A percentile compares a stretch with the other conserved stretches of the same genome.
Evolutionary conservation across 495 filamentous ascomycete species (phyloP).

Genomic region (Pyrenula massariospora): DNA sequence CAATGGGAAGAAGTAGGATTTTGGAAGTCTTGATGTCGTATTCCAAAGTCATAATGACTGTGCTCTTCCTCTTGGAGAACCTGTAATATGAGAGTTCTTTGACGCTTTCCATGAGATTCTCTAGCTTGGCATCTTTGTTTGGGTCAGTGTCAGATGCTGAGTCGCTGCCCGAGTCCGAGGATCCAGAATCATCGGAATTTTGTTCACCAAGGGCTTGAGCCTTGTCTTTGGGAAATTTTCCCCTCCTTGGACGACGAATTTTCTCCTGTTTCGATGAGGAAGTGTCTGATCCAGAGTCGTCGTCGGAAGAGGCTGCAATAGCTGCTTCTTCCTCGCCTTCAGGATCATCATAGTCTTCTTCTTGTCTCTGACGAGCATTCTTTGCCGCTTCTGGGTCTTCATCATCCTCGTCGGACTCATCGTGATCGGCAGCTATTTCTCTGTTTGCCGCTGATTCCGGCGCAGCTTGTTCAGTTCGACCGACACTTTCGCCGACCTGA

Average conservation of each 20-base stretch:
- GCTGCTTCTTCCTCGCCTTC: constrained; percentile 75
- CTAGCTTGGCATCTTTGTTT: constrained; percentile 32
- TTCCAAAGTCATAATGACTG: constrained; percentile 72
- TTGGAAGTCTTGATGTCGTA: constrained; percentile 76
- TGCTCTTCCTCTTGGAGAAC: constrained; percentile 60
- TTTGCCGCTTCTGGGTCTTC: constrained; percentile 83
- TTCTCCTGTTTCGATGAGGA: constrained; percentile 1
- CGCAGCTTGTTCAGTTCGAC: constrained; percentile 50
- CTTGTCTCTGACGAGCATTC: constrained; percentile 58
- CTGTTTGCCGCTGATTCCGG: constrained; percentile 19
- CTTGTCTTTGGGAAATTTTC: background rate
- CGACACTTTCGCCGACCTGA: constrained; percentile 67
- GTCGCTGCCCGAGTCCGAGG: constrained; percentile 16
- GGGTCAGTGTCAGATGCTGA: constrained; percentile 21
- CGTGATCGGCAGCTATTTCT: constrained; percentile 35
- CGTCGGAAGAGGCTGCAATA: constrained; percentile 40
- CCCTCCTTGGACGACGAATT: background rate
- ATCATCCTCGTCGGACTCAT: constrained; percentile 60
- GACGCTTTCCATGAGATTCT: constrained; percentile 52
- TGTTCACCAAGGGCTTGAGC: constrained; percentile 1
- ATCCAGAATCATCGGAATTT: constrained; percentile 18
- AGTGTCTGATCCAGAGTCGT: constrained; percentile 31
- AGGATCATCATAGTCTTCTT: constrained; percentile 80
- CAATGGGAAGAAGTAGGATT: constrained; percentile 80
- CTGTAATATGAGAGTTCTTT: constrained; percentile 60